Evolutionary conservation across 768 basidiomycete species (phyloP).

Genomic region (Dictyophora rubrovolvata): DNA sequence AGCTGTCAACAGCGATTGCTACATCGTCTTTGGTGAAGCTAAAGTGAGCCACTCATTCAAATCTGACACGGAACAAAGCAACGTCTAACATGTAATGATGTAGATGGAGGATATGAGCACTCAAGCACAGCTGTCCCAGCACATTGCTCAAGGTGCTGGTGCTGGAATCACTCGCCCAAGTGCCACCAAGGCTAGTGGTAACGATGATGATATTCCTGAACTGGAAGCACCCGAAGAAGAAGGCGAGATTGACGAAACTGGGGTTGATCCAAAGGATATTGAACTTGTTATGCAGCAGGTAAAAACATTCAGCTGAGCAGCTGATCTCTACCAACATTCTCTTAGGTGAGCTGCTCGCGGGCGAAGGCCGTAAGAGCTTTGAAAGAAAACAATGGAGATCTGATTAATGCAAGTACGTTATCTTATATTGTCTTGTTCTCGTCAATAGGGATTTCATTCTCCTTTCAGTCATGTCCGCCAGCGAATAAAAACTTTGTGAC

Average conservation of each 20-base stretch:
- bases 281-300: slow-evolving; percentile 77
- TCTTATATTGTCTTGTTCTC: neutral
- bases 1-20: slow-evolving; percentile 93
- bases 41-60: slow-evolving; percentile 40
- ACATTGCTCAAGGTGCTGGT: slow-evolving; percentile 27
- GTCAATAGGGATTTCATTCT: neutral
- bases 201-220: slow-evolving; percentile 71
- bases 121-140: slow-evolving; percentile 54
- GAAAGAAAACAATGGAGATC: slow-evolving; percentile 85
- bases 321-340: neutral
- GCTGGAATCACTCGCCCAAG: slow-evolving; percentile 20
- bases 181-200: slow-evolving; percentile 38
- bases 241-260: slow-evolving; percentile 74
- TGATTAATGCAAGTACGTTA: slow-evolving; percentile 92
- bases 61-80: neutral
- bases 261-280: slow-evolving; percentile 88
- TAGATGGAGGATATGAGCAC: slow-evolving; percentile 85
- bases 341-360: slow-evolving; percentile 76
- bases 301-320: neutral
- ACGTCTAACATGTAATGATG: neutral
- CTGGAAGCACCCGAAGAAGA: slow-evolving; percentile 77
- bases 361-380: slow-evolving; percentile 86
- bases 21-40: slow-evolving; percentile 98
- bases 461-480: slow-evolving; percentile 77
- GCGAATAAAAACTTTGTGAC: slow-evolving; percentile 45